Conservation (phyloP, 2,329 filamentous ascomycete species). For the Myriosclerotinia duriaeana region DNA sequence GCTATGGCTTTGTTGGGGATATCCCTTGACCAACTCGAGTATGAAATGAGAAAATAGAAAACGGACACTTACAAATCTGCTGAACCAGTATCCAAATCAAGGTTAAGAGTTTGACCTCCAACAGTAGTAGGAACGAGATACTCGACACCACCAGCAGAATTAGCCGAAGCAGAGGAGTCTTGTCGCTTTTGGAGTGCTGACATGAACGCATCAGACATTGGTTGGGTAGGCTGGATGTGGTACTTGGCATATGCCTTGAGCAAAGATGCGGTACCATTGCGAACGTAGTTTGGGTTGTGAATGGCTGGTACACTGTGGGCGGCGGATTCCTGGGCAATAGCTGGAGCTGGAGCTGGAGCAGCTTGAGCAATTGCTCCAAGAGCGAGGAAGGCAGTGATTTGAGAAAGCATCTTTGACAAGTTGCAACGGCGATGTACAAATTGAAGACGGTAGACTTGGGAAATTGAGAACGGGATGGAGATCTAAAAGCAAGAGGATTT, state of each 20-base stretch:
- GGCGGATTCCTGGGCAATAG: not conserved
- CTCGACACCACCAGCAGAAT: conserved; percentile 32
- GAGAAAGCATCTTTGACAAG: conserved; percentile 34
- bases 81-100: conserved; percentile 40
- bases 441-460: conserved; percentile 23
- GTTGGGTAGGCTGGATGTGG: conserved; percentile 35
- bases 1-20: not conserved
- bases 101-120: conserved; percentile 38
- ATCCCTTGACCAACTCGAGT: not conserved
- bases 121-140: conserved; percentile 35
- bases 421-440: conserved; percentile 12
- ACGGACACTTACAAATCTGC: conserved; percentile 38
- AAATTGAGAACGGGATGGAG: conserved; percentile 25
- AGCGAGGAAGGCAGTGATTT: conserved; percentile 34
- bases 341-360: conserved; percentile 27
- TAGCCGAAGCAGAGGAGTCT: conserved; percentile 34
- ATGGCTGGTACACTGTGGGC: conserved; percentile 36
- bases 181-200: conserved; percentile 36
- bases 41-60: not conserved
- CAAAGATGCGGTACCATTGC: conserved; percentile 39
- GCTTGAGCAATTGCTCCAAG: conserved; percentile 32
- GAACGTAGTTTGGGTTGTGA: conserved; percentile 34
- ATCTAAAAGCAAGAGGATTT: conserved; percentile 20
- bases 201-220: conserved; percentile 33
- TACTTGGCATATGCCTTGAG: conserved; percentile 40